Evolutionary conservation across 1,139 yeast species (phyloP).

Genomic region (Diutina scorzettiae): DNA sequence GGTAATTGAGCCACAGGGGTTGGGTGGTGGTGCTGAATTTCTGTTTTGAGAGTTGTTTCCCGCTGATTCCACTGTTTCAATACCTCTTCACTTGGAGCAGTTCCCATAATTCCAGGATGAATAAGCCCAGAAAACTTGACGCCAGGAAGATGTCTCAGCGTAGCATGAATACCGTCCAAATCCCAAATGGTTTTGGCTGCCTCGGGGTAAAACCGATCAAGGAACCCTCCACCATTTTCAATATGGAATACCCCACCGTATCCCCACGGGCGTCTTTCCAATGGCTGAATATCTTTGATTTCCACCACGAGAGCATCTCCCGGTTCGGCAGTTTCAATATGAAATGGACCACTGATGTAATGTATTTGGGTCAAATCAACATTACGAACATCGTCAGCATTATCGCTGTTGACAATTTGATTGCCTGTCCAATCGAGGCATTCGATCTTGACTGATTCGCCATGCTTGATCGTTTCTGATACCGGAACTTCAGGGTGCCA

Average conservation of each 20-base stretch:
- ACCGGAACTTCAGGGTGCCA: conserved; percentile 42
- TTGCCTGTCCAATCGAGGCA: conserved; percentile 45
- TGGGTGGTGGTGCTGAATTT: conserved; percentile 18
- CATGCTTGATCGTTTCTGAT: conserved; percentile 24
- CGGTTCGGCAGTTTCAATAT: conserved; percentile 30
- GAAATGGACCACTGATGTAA: conserved; percentile 36
- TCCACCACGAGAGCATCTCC: conserved; percentile 39
- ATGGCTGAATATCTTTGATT: conserved; percentile 39
- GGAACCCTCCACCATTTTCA: conserved; percentile 38
- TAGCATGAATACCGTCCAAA: conserved; percentile 36
- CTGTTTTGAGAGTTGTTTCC: conserved; percentile 20
- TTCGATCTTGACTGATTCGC: conserved; percentile 33
- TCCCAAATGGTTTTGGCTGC: conserved; percentile 41
- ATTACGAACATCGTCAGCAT: conserved; percentile 33
- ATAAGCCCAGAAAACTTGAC: conserved; percentile 31
- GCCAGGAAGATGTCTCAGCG: conserved; percentile 37
- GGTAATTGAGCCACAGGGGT: conserved; percentile 34
- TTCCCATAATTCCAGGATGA: conserved; percentile 40
- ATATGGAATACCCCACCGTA: conserved; percentile 36
- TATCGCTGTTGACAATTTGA: conserved; percentile 32
- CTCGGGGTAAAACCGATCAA: conserved; percentile 34
- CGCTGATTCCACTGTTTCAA: conserved; percentile 32
- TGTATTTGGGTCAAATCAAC: conserved; percentile 34
- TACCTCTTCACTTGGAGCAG: conserved; percentile 32
- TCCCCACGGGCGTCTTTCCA: conserved; percentile 42